phyloP scores from a whole-genome alignment of 1,139 yeast species.

The Yamadazyma atmosphaerica region DNA sequence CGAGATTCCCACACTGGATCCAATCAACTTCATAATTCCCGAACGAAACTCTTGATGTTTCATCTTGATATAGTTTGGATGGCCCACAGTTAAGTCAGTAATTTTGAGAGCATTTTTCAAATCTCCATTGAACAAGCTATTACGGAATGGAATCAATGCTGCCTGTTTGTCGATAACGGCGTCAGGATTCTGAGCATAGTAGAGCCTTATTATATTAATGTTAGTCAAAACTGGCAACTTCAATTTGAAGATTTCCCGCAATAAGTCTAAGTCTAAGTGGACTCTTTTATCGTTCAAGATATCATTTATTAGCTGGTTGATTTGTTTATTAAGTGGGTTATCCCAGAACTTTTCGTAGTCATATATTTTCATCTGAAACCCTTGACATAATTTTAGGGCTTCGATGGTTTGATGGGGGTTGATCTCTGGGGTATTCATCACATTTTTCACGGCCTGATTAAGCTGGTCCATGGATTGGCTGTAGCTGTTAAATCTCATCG shows the following conservation, averaged over 20 bases:
- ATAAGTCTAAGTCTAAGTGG: constrained; percentile 23
- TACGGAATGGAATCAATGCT: constrained; percentile 64
- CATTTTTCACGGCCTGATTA: constrained; percentile 5
- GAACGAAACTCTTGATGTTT: constrained; percentile 29
- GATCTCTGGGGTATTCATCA: not conserved
- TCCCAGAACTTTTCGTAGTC: constrained; percentile 26
- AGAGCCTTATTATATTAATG: constrained; percentile 31
- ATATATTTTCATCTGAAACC: constrained; percentile 18
- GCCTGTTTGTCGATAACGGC: constrained; percentile 31
- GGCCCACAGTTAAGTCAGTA: constrained; percentile 64
- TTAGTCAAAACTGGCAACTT: constrained; percentile 34
- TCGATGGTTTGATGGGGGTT: constrained; percentile 6
- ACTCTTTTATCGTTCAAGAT: constrained; percentile 23
- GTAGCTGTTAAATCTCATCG: not conserved
- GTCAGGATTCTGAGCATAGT: constrained; percentile 36
- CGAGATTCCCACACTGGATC: constrained; percentile 36
- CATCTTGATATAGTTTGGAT: constrained; percentile 43
- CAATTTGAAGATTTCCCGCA: constrained; percentile 32
- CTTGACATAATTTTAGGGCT: constrained; percentile 25
- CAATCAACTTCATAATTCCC: constrained; percentile 31
- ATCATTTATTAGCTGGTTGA: constrained; percentile 19
- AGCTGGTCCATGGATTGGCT: constrained; percentile 2
- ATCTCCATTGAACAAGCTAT: constrained; percentile 59
- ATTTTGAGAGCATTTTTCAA: constrained; percentile 56
- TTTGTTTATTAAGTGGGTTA: constrained; percentile 18